These are phyloP conservation scores for Alopecurus myosuroides DNA, from an alignment of 176 grass and related monocot species.

Conservation along the genomic window DNA sequence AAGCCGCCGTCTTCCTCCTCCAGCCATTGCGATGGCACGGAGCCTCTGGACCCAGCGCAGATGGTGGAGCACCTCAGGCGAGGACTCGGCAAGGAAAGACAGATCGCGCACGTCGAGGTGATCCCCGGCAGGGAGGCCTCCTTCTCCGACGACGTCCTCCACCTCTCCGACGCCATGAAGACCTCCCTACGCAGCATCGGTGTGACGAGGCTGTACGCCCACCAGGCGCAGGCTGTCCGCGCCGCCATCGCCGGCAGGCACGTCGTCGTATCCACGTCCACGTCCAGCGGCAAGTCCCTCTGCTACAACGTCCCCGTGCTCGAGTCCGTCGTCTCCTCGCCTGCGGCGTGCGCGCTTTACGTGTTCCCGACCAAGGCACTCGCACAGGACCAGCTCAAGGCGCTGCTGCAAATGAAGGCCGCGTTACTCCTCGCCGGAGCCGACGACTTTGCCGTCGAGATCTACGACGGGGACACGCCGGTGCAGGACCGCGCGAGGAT, in stretches of 20 bases:
- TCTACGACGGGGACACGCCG: constrained; percentile 79
- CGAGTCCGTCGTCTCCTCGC: constrained; percentile 43
- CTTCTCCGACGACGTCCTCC: constrained; percentile 24
- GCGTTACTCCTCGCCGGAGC: neutral
- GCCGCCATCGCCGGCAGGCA: constrained; percentile 34
- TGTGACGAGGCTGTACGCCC: constrained; percentile 44
- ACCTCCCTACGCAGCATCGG: constrained; percentile 31
- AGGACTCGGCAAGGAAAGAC: constrained; percentile 40
- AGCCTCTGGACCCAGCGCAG: neutral
- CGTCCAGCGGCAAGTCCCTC: constrained; percentile 79
- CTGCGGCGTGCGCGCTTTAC: constrained; percentile 57
- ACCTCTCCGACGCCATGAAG: constrained; percentile 26
- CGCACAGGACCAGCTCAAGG: neutral
- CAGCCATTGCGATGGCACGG: neutral
- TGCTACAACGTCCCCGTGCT: constrained; percentile 82
- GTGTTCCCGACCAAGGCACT: constrained; percentile 78
- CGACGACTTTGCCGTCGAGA: neutral
- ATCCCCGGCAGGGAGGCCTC: constrained; percentile 42
- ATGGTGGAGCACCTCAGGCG: constrained; percentile 4
- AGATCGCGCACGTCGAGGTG: constrained; percentile 46
- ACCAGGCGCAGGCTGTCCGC: constrained; percentile 50
- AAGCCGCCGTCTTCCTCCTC: neutral
- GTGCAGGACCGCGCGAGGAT: constrained; percentile 41
- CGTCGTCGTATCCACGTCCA: constrained; percentile 60
- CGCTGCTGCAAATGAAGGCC: neutral